Evolutionary conservation across 176 grass and related monocot genomes (phyloP).

Genomic region (Dactylis glomerata): DNA sequence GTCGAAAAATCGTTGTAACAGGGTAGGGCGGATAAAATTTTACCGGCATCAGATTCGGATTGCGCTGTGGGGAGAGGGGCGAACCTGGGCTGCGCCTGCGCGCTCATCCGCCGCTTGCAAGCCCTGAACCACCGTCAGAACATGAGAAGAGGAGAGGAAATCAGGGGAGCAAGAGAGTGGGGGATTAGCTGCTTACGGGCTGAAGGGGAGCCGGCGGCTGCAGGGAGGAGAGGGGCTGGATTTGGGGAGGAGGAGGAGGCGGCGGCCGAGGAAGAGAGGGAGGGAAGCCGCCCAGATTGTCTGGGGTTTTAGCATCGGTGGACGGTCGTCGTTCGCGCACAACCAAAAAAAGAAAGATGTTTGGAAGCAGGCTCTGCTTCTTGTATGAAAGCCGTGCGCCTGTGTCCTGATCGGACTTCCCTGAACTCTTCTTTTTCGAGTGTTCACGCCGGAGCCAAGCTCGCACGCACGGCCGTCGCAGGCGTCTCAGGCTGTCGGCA

Average conservation of each 20-base stretch:
- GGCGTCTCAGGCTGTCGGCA: too few relatives aligned
- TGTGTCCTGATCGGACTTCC: not conserved
- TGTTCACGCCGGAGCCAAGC: too few relatives aligned
- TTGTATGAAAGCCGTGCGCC: not conserved
- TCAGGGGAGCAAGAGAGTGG: not conserved
- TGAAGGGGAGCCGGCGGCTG: slow-evolving; percentile 20
- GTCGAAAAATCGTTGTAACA: not conserved
- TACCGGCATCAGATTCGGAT: slow-evolving; percentile 33
- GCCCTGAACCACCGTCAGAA: slow-evolving; percentile 39
- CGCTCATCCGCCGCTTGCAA: slow-evolving; percentile 61
- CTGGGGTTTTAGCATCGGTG: slow-evolving; percentile 41
- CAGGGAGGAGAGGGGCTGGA: not conserved
- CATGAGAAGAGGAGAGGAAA: not conserved
- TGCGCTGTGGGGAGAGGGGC: slow-evolving; percentile 39
- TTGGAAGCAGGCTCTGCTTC: not conserved
- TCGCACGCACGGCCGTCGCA: too few relatives aligned
- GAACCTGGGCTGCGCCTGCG: slow-evolving; percentile 52
- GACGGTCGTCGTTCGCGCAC: not conserved
- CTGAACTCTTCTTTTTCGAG: not conserved
- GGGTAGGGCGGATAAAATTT: not conserved
- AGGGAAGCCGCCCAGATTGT: slow-evolving; percentile 28
- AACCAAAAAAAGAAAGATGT: not conserved
- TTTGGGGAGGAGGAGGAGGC: slow-evolving; percentile 1
- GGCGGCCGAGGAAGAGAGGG: slow-evolving; percentile 31
- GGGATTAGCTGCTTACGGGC: slow-evolving; percentile 26